A percentile compares a stretch with the other conserved stretches of the same genome.
Evolutionary conservation across 2,329 filamentous ascomycete species (phyloP).

Genomic region (Colletotrichum australisinense): DNA sequence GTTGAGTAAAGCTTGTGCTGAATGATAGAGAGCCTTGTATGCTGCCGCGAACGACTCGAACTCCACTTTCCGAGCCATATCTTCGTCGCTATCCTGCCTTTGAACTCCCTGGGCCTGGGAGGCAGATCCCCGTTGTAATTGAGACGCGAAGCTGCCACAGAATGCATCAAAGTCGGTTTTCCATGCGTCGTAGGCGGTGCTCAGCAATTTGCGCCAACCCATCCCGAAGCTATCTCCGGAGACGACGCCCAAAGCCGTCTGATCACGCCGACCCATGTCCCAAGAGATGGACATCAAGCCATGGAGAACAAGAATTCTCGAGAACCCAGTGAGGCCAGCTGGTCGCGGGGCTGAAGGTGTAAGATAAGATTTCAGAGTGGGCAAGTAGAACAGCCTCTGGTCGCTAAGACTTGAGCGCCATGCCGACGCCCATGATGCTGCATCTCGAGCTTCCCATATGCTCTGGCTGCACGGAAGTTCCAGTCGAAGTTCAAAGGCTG

Average conservation of each 20-base stretch:
- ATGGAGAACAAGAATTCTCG: constrained; percentile 66
- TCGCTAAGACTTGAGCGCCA: constrained; percentile 40
- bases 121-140: constrained; percentile 33
- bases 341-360: constrained; percentile 53
- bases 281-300: constrained; percentile 72
- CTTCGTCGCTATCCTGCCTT: not conserved
- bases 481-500: constrained; percentile 70
- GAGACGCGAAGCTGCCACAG: constrained; percentile 49
- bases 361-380: constrained; percentile 67
- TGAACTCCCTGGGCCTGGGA: not conserved
- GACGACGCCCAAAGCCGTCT: constrained; percentile 65
- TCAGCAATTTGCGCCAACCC: constrained; percentile 62
- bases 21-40: constrained; percentile 67
- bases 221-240: constrained; percentile 34
- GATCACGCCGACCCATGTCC: constrained; percentile 71
- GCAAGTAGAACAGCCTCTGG: constrained; percentile 57
- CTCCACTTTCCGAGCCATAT: constrained; percentile 41
- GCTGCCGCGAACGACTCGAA: constrained; percentile 61
- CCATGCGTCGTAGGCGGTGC: constrained; percentile 67
- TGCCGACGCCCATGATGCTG: constrained; percentile 60
- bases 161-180: constrained; percentile 67
- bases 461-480: constrained; percentile 65
- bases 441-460: constrained; percentile 68
- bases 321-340: constrained; percentile 60
- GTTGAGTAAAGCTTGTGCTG: constrained; percentile 66